These are phyloP conservation scores for Macrophomina pseudophaseolina DNA, from an alignment of 2,329 filamentous ascomycete species.

Conservation along the genomic window DNA sequence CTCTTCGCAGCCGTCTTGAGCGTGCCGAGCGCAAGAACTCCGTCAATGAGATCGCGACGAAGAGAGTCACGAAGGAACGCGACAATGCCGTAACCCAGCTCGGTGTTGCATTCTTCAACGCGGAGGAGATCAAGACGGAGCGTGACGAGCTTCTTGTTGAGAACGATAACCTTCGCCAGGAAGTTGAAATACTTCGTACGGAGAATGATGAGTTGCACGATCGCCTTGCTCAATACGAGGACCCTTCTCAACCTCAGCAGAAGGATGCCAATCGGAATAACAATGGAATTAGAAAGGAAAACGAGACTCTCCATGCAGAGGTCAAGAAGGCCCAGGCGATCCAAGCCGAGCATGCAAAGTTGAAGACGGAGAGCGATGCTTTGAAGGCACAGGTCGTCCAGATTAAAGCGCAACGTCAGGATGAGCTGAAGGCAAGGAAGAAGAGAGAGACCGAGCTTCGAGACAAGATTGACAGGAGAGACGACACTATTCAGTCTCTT, in stretches of 20 bases:
- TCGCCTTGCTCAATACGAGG: slow-evolving; percentile 40
- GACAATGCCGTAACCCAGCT: slow-evolving; percentile 69
- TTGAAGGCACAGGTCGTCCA: slow-evolving; percentile 76
- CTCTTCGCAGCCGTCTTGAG: slow-evolving; percentile 66
- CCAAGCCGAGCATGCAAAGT: slow-evolving; percentile 55
- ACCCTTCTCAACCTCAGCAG: slow-evolving; percentile 42
- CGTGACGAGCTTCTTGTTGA: slow-evolving; percentile 46
- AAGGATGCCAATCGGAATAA: slow-evolving; percentile 41
- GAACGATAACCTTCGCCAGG: slow-evolving; percentile 44
- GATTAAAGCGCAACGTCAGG: slow-evolving; percentile 72
- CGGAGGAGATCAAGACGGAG: slow-evolving; percentile 56
- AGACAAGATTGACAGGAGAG: slow-evolving; percentile 40
- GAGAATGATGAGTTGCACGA: slow-evolving; percentile 39
- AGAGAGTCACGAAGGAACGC: slow-evolving; percentile 66
- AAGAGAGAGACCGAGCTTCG: slow-evolving; percentile 40
- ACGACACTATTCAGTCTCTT: slow-evolving; percentile 47
- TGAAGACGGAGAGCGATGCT: slow-evolving; percentile 72
- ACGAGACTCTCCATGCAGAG: slow-evolving; percentile 41
- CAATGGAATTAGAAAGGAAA: slow-evolving; percentile 41
- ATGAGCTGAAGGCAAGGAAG: slow-evolving; percentile 45
- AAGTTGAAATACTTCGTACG: slow-evolving; percentile 32
- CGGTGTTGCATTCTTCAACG: slow-evolving; percentile 64
- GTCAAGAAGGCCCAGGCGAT: slow-evolving; percentile 28
- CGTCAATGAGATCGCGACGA: slow-evolving; percentile 67
- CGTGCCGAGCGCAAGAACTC: slow-evolving; percentile 66